These are phyloP conservation scores for Trichothecium roseum DNA, from an alignment of 2,329 filamentous ascomycete genomes.

Conservation along the genomic window DNA sequence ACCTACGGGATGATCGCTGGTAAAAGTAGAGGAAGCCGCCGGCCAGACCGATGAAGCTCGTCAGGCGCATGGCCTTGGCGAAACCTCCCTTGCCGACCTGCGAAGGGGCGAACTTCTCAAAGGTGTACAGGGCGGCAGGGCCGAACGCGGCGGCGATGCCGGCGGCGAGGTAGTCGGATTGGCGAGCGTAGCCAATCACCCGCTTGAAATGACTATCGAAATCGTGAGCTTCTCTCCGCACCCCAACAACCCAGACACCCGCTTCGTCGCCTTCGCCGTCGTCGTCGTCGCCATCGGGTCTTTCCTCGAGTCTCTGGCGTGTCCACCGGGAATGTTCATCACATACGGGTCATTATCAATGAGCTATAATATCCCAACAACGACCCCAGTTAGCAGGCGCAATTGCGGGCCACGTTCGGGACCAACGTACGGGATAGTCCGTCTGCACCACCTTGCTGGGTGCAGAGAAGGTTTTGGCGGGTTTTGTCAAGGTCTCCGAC, in stretches of 20 bases:
- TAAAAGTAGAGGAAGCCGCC: constrained; percentile 83
- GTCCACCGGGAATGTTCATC: neutral
- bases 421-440: constrained; percentile 69
- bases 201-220: constrained; percentile 71
- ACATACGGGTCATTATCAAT: constrained; percentile 97
- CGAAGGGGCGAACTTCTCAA: constrained; percentile 80
- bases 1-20: constrained; percentile 70
- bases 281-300: no score
- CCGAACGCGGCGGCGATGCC: constrained; percentile 57
- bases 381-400: constrained; percentile 1
- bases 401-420: constrained; percentile 7
- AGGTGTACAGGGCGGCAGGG: constrained; percentile 63
- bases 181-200: constrained; percentile 77
- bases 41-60: constrained; percentile 58
- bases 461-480: constrained; percentile 23
- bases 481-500: constrained; percentile 27
- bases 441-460: constrained; percentile 66
- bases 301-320: no score
- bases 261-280: no score
- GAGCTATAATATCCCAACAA: constrained; percentile 67
- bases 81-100: constrained; percentile 77
- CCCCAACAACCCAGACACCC: no score
- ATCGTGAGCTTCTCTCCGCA: constrained; percentile 19
- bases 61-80: constrained; percentile 70
- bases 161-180: constrained; percentile 71